Conservation (phyloP, 768 basidiomycete species). For the Auriscalpium vulgare region DNA sequence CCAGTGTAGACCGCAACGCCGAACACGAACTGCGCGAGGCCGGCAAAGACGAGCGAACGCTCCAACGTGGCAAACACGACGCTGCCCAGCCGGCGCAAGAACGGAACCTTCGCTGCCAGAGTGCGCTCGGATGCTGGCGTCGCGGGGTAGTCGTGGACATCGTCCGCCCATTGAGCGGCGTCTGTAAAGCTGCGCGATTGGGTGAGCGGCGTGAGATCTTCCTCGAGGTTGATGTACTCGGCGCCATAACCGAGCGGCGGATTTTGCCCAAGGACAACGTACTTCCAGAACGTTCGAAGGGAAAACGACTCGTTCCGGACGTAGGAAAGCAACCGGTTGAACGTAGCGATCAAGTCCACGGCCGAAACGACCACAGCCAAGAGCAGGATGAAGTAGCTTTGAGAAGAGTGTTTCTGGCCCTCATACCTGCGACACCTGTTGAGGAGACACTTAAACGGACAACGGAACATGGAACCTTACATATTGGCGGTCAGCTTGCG, state of each 20-base stretch:
- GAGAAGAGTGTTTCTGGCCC: conserved; percentile 48
- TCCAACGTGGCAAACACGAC: conserved; percentile 48
- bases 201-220: conserved; percentile 30
- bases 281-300: conserved; percentile 45
- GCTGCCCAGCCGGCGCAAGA: conserved; percentile 37
- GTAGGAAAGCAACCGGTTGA: conserved; percentile 46
- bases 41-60: conserved; percentile 61
- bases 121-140: conserved; percentile 47
- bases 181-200: conserved; percentile 11
- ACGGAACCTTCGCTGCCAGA: conserved; percentile 12
- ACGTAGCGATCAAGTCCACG: conserved; percentile 45
- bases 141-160: conserved; percentile 33
- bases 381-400: conserved; percentile 52
- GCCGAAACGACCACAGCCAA: conserved; percentile 37
- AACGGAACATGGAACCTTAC: conserved; percentile 36
- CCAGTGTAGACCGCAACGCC: conserved; percentile 84
- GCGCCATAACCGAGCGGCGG: conserved; percentile 17
- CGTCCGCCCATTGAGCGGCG: conserved; percentile 48
- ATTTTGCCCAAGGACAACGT: conserved; percentile 45
- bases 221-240: conserved; percentile 54
- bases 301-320: conserved; percentile 33
- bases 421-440: conserved; percentile 47
- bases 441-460: neutral
- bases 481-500: conserved; percentile 75
- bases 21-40: conserved; percentile 52